A percentile compares a stretch with the other conserved stretches of the same genome.
Evolutionary conservation across 805 yeast species (phyloP).

Genomic region (Yamadazyma scolyti): DNA sequence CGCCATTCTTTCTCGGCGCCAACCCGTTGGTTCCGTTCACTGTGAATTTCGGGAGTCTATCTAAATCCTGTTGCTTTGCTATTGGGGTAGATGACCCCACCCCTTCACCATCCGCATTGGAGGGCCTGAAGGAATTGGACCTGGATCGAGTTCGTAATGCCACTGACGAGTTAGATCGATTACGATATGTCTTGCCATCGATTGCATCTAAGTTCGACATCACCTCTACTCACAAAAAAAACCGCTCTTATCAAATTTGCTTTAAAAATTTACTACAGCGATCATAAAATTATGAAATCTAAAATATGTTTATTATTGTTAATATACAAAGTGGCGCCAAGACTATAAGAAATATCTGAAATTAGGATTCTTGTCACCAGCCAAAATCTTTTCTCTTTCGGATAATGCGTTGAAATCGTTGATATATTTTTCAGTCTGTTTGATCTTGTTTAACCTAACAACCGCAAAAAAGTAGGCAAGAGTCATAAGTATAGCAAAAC

Average conservation of each 20-base stretch:
- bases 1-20: too few species aligned
- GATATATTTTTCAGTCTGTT: constrained; percentile 22
- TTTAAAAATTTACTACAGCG: too few species aligned
- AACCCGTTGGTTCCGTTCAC: neutral
- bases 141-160: constrained; percentile 4
- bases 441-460: constrained; percentile 18
- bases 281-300: too few species aligned
- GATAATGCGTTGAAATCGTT: constrained; percentile 21
- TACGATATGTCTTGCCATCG: too few species aligned
- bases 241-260: too few species aligned
- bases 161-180: constrained; percentile 7
- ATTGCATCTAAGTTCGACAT: too few species aligned
- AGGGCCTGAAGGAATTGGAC: constrained; percentile 8
- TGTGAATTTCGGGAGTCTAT: neutral
- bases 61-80: neutral
- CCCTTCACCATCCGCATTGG: neutral
- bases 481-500: constrained; percentile 36
- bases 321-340: too few species aligned
- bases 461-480: constrained; percentile 29
- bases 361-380: constrained; percentile 37
- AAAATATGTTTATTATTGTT: too few species aligned
- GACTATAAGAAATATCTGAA: constrained; percentile 33
- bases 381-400: constrained; percentile 27
- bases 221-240: too few species aligned
- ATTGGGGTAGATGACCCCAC: too few species aligned